Evolutionary conservation across 2,329 filamentous ascomycete species (phyloP).

Genomic region (Thielaviopsis cerberus): DNA sequence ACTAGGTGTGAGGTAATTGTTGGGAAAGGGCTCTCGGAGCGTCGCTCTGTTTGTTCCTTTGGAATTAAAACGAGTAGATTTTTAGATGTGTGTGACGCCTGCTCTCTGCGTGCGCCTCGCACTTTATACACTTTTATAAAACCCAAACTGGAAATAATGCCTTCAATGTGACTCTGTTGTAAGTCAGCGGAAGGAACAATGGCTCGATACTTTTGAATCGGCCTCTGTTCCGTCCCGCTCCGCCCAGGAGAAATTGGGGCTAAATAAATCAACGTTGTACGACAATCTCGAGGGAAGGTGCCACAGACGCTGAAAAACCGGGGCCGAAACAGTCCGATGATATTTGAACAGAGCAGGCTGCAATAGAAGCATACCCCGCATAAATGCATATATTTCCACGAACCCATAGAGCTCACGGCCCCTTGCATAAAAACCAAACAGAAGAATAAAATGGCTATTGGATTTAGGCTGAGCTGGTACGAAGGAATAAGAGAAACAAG

Average conservation of each 20-base stretch:
- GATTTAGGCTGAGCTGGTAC: constrained; percentile 27
- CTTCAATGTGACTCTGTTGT: not conserved
- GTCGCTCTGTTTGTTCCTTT: not conserved
- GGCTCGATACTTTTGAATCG: not conserved
- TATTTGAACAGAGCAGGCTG: not conserved
- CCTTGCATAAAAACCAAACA: not conserved
- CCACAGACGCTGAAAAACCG: not conserved
- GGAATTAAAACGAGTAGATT: not conserved
- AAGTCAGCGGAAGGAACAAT: not conserved
- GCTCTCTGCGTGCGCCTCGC: not conserved
- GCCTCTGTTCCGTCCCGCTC: not conserved
- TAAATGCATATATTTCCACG: not conserved
- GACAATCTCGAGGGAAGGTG: not conserved
- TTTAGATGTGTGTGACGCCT: not conserved
- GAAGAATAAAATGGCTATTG: not conserved
- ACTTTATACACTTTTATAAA: not conserved
- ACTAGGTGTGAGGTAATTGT: not conserved
- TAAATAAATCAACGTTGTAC: not conserved
- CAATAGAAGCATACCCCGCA: not conserved
- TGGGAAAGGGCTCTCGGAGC: not conserved
- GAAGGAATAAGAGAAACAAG: constrained; percentile 43
- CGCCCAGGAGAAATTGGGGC: not conserved
- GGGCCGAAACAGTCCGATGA: not conserved
- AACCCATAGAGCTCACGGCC: not conserved
- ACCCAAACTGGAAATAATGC: not conserved